Conservation (phyloP, 768 basidiomycete genomes). For the Arthromyces matolae region DNA sequence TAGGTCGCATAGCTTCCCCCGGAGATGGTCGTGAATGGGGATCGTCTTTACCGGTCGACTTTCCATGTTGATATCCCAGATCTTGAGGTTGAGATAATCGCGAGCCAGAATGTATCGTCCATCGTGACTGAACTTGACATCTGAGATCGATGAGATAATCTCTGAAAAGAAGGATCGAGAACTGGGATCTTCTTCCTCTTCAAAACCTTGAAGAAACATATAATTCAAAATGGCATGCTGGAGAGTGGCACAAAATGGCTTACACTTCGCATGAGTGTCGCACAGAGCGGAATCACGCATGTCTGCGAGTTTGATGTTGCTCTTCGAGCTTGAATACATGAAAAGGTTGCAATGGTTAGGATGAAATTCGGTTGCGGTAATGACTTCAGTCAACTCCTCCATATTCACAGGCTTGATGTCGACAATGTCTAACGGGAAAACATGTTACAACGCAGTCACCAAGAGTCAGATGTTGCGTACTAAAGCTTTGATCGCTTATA, state of each 20-base stretch:
- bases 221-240: constrained; percentile 5
- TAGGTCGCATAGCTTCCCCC: constrained; percentile 95
- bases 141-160: constrained; percentile 98
- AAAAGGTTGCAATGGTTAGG: constrained; percentile 96
- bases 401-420: constrained; percentile 99
- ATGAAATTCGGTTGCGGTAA: constrained; percentile 99
- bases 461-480: constrained; percentile 47
- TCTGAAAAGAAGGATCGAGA: constrained; percentile 99
- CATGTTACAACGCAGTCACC: constrained; percentile 1
- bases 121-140: constrained; percentile 98
- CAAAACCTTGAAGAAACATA: constrained; percentile 65
- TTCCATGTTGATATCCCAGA: constrained; percentile 99
- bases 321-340: constrained; percentile 99
- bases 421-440: constrained; percentile 74
- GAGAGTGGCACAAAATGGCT: constrained; percentile 26
- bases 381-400: constrained; percentile 99
- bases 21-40: constrained; percentile 96
- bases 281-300: constrained; percentile 98
- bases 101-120: constrained; percentile 95
- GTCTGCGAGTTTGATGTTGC: constrained; percentile 98
- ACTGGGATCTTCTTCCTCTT: constrained; percentile 97
- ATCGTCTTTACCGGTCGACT: constrained; percentile 94
- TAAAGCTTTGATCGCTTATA: constrained; percentile 98
- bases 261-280: constrained; percentile 94
- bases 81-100: constrained; percentile 96